phyloP scores from a whole-genome alignment of 208 protist species.

The Trichomonas gallinae region DNA sequence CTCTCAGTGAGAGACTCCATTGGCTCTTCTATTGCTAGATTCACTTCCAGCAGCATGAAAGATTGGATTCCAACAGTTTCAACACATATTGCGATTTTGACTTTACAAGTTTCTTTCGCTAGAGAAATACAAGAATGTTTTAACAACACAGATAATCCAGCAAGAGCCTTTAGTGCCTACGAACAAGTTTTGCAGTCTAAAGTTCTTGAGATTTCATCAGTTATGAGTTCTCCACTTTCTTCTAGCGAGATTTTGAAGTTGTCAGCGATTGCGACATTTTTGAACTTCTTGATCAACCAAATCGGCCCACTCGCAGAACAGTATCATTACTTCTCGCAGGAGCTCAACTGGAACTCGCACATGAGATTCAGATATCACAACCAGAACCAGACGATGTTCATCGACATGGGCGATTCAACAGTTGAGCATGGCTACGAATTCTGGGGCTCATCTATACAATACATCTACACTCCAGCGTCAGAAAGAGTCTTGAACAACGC shows the following conservation, averaged over 20 bases:
- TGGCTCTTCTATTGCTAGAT: background rate
- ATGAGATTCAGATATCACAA: background rate
- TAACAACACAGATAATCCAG: background rate
- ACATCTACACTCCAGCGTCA: background rate
- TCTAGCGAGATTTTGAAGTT: background rate
- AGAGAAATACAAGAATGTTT: background rate
- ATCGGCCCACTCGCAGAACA: background rate
- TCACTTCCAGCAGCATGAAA: background rate
- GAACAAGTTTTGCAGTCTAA: background rate
- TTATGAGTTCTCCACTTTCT: background rate
- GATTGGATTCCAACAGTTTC: background rate
- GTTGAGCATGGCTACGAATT: constrained; percentile 18
- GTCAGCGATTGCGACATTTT: background rate
- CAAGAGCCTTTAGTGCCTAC: background rate
- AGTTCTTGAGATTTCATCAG: background rate
- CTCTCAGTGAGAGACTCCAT: background rate
- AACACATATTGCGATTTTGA: background rate
- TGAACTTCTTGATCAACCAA: background rate
- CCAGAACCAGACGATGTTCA: background rate
- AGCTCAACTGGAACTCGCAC: background rate
- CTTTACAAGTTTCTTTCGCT: background rate
- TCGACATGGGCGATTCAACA: background rate
- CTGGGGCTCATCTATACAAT: background rate
- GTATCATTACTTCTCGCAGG: background rate
- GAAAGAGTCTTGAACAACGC: background rate